Evolutionary conservation across 2,329 filamentous ascomycete species (phyloP).

Genomic region (Aspergillus flavus): DNA sequence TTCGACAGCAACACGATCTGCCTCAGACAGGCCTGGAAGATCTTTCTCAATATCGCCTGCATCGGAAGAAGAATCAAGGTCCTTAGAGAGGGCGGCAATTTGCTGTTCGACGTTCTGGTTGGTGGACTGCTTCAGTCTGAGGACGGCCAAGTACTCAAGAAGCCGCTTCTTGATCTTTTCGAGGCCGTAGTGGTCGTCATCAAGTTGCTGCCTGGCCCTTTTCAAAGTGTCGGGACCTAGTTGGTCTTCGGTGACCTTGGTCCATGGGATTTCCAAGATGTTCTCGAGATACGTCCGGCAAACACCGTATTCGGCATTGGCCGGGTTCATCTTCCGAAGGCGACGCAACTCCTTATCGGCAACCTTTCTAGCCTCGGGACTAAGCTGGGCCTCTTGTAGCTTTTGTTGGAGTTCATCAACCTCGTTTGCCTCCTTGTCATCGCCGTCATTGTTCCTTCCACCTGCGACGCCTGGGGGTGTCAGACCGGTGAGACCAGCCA

Average conservation of each 20-base stretch:
- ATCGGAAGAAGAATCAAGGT: constrained; percentile 41
- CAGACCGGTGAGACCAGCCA: constrained; percentile 48
- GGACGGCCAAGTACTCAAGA: constrained; percentile 93
- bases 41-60: constrained; percentile 58
- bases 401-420: constrained; percentile 89
- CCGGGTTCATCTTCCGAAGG: constrained; percentile 92
- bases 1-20: constrained; percentile 49
- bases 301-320: constrained; percentile 94
- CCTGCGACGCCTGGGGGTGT: constrained; percentile 45
- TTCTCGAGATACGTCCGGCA: constrained; percentile 93
- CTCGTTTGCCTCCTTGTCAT: constrained; percentile 84
- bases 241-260: constrained; percentile 78
- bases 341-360: constrained; percentile 86
- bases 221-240: constrained; percentile 78
- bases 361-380: constrained; percentile 84
- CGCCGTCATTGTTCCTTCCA: constrained; percentile 55
- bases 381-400: constrained; percentile 77
- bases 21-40: constrained; percentile 52
- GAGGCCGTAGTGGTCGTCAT: constrained; percentile 93
- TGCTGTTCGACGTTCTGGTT: constrained; percentile 82
- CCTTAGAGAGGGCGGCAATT: constrained; percentile 59
- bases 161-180: constrained; percentile 97
- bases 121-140: constrained; percentile 88
- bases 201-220: constrained; percentile 82
- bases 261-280: constrained; percentile 91